Evolutionary conservation across 2,329 filamentous ascomycete genomes (phyloP).

Genomic region (Alternaria panax): DNA sequence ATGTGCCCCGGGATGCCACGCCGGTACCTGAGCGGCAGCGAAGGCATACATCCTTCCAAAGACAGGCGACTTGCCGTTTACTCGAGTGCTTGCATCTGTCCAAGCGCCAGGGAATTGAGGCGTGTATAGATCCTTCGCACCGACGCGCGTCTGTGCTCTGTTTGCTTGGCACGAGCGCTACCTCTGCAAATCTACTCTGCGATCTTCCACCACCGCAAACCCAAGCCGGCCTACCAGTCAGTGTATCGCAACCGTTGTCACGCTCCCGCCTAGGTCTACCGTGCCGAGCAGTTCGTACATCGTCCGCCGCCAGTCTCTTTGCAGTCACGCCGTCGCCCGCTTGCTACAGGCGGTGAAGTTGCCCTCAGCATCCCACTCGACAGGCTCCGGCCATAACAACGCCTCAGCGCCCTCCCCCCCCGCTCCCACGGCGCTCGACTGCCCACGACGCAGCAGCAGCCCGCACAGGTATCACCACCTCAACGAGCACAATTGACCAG

Average conservation of each 20-base stretch:
- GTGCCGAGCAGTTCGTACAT: conserved; percentile 26
- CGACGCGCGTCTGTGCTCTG: conserved; percentile 17
- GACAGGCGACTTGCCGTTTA: not conserved
- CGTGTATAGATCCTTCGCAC: not conserved
- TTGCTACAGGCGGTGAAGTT: conserved; percentile 50
- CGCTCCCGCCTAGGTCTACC: conserved; percentile 28
- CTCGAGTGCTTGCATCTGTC: not conserved
- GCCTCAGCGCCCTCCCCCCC: conserved; percentile 38
- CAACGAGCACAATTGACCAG: conserved; percentile 40
- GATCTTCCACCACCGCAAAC: conserved; percentile 39
- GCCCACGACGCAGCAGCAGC: conserved; percentile 39
- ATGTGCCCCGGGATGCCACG: not conserved
- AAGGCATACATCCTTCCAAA: not conserved
- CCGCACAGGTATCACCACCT: conserved; percentile 37
- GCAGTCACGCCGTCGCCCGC: conserved; percentile 22
- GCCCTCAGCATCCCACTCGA: conserved; percentile 45
- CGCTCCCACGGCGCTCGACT: conserved; percentile 38
- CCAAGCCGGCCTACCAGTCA: conserved; percentile 30
- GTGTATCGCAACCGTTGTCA: conserved; percentile 23
- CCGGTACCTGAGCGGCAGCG: not conserved
- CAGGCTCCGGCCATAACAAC: conserved; percentile 47
- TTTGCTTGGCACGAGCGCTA: too few species aligned
- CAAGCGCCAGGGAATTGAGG: not conserved
- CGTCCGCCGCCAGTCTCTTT: conserved; percentile 26
- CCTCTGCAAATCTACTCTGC: conserved; percentile 34